Conservation (phyloP, 805 yeast genomes). For the Saturnispora kantuleensis region DNA sequence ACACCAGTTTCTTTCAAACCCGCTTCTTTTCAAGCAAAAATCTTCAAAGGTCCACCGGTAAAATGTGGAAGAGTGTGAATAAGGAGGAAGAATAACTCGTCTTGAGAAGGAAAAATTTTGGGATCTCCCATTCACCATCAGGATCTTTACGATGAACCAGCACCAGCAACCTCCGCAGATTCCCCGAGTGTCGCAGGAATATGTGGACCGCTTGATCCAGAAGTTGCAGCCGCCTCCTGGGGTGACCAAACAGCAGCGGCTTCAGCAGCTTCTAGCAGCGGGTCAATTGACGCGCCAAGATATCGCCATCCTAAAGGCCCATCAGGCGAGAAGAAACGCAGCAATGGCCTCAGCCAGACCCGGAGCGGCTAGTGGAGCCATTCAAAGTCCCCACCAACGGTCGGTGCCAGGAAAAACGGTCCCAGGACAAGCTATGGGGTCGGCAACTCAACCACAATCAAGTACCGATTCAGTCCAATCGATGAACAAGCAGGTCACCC, state of each 20-base stretch:
- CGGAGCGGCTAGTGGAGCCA: background rate
- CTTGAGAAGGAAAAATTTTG: background rate
- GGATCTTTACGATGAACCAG: background rate
- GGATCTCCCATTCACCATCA: background rate
- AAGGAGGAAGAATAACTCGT: too few relatives aligned
- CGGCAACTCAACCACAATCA: background rate
- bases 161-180: slow-evolving; percentile 14
- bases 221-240: slow-evolving; percentile 28
- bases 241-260: slow-evolving; percentile 25
- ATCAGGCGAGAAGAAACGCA: slow-evolving; percentile 15
- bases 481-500: background rate
- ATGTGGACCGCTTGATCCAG: slow-evolving; percentile 22
- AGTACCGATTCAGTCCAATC: background rate
- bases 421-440: slow-evolving; percentile 7
- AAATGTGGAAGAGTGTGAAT: too few relatives aligned
- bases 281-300: slow-evolving; percentile 26
- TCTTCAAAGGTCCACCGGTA: too few relatives aligned
- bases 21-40: too few relatives aligned
- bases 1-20: too few relatives aligned
- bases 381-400: background rate
- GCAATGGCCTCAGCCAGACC: background rate
- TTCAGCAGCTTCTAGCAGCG: slow-evolving; percentile 24
- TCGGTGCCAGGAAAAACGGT: slow-evolving; percentile 9
- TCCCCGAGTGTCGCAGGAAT: slow-evolving; percentile 13
- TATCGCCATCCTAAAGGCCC: slow-evolving; percentile 23